Base-by-base conservation (phyloP, 2,329 filamentous ascomycete species). In the Tolypocladium nubicola region DNA sequence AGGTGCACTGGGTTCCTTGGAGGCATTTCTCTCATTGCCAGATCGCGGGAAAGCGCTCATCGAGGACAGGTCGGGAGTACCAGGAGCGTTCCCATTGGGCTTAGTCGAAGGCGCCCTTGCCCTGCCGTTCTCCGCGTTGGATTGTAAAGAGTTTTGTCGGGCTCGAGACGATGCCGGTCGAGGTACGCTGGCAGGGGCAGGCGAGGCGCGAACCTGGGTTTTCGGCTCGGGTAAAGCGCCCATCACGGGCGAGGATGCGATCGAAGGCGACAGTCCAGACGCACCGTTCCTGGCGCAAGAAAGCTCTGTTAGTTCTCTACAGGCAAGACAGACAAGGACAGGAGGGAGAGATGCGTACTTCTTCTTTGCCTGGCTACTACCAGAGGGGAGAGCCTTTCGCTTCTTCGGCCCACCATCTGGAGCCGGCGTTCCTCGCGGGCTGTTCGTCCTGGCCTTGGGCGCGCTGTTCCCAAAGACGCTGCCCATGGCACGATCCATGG, bases 351-450 rank as follows among this genome's bases (percentile, higher is more conserved):
- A 35, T 10, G 74, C 79, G 66, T 79, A 89, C 88, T 85, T 93
- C 75, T 92, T 96, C 74, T 93, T 92, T 37, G 83, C 71, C 62
- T 84, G 83, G n/a, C 83, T 79, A 62, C 89, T 89, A 4, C 83
- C 81, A 2, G 83, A 80, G 58, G 75, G 83, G 59, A 80, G 76
- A 62, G 75, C 88, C 79, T 79, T 92, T 73, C 72, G 84, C 75
- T 81, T 90, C 74, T 92, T 93, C 58, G 87, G 86, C 38, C 77
- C 47, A 7, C 47, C 76, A 56, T 90, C 88, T 2, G 81, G 81
- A 13, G 76, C 81, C 37, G 87, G 85, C 11, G 87, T 90, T 60
- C 83, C 86, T 65, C 84, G 75, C 1, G 88, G 87, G 61, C 85
- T 95, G 35, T 79, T 77, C 8, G 73, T 79, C 69, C 82, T 84